A percentile compares a stretch with the other conserved stretches of the same genome.
Evolutionary conservation across 192 early-diverging fungal species (phyloP).

Genomic region (Rhizophagus clarus): DNA sequence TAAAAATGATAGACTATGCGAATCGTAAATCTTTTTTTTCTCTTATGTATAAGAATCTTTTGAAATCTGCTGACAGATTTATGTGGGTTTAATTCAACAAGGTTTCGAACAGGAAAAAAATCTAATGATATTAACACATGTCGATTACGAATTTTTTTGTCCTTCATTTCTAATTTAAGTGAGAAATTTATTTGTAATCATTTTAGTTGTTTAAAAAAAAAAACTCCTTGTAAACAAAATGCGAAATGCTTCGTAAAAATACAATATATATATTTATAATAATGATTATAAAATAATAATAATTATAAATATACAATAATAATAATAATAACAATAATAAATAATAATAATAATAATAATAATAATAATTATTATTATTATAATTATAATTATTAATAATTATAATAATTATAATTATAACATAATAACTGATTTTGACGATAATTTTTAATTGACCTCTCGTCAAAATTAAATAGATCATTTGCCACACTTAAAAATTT

Average conservation of each 20-base stretch:
- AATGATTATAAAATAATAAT: too few relatives aligned
- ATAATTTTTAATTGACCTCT: too few relatives aligned
- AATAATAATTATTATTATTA: too few relatives aligned
- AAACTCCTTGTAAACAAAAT: too few relatives aligned
- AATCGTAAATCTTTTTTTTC: neutral
- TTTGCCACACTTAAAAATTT: neutral
- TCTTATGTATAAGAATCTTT: neutral
- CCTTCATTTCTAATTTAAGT: neutral
- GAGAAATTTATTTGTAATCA: neutral
- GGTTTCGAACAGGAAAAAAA: neutral
- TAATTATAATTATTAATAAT: too few relatives aligned
- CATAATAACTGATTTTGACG: too few relatives aligned
- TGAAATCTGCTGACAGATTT: neutral
- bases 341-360: too few relatives aligned
- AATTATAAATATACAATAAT: too few relatives aligned
- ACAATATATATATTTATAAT: too few relatives aligned
- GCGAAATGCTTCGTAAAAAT: too few relatives aligned
- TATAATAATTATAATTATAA: too few relatives aligned
- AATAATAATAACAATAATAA: too few relatives aligned
- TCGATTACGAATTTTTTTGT: neutral
- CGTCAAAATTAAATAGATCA: neutral
- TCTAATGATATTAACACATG: neutral
- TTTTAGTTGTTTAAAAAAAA: neutral
- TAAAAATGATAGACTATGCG: neutral
- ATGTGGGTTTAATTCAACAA: neutral